These are phyloP conservation scores for Sonneratia caseolaris DNA, from an alignment of 345 rosid species.

Conservation along the genomic window DNA sequence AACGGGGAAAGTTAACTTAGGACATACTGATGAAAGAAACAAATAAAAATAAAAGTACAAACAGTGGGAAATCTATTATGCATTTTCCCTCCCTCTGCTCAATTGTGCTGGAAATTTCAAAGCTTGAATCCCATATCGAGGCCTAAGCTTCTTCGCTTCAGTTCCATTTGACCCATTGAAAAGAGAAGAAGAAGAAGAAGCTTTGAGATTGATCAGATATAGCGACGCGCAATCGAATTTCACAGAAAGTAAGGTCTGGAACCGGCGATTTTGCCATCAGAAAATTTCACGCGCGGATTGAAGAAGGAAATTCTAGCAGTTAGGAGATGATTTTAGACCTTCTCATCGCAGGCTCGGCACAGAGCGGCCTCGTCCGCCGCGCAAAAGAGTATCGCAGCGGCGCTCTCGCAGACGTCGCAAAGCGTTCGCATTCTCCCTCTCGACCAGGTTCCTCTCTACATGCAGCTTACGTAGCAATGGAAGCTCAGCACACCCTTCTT, in stretches of 20 bases:
- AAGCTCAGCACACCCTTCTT: not conserved
- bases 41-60: not conserved
- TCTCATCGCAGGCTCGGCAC: conserved; percentile 67
- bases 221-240: not conserved
- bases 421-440: conserved; percentile 50
- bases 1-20: not conserved
- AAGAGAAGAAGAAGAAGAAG: not conserved
- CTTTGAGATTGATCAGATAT: not conserved
- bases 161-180: not conserved
- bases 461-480: not conserved
- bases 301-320: not conserved
- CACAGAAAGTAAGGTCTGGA: not conserved
- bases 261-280: not conserved
- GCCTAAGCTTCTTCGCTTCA: not conserved
- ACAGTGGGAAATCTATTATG: not conserved
- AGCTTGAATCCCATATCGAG: not conserved
- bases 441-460: not conserved
- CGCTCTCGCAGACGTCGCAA: conserved; percentile 79
- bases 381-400: conserved; percentile 72
- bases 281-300: not conserved
- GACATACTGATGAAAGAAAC: not conserved
- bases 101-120: not conserved
- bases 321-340: conserved; percentile 19
- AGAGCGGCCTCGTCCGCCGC: conserved; percentile 90
- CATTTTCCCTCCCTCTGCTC: not conserved